A percentile compares a stretch with the other conserved stretches of the same genome.
These are phyloP conservation scores for Calcarisporium arbuscula DNA, from an alignment of 2,329 filamentous ascomycete genomes.

Conservation along the genomic window DNA sequence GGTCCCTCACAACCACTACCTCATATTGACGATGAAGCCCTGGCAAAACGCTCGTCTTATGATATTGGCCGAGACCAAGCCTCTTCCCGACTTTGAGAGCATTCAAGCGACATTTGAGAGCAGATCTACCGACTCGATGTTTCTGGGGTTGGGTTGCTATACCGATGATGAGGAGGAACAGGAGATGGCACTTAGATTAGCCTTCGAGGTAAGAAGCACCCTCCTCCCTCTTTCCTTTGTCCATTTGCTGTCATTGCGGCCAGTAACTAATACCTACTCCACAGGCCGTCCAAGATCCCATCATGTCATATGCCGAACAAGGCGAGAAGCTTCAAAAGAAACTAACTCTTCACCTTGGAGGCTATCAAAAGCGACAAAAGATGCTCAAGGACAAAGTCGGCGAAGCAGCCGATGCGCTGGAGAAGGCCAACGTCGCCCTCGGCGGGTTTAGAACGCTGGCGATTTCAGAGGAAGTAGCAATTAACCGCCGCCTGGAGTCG, in stretches of 20 bases:
- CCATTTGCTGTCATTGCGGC: too few species aligned
- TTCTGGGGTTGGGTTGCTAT: constrained; percentile 78
- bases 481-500: constrained; percentile 64
- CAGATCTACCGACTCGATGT: constrained; percentile 47
- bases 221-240: not conserved
- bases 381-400: constrained; percentile 71
- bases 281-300: constrained; percentile 64
- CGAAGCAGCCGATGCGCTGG: constrained; percentile 67
- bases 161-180: constrained; percentile 68
- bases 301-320: constrained; percentile 68
- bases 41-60: constrained; percentile 72
- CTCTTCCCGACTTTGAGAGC: constrained; percentile 39
- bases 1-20: constrained; percentile 56
- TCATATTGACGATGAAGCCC: constrained; percentile 60
- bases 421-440: constrained; percentile 65
- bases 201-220: constrained; percentile 62
- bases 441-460: constrained; percentile 70
- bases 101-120: constrained; percentile 49
- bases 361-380: constrained; percentile 83
- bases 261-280: not conserved
- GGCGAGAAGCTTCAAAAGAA: constrained; percentile 92
- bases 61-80: constrained; percentile 63
- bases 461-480: constrained; percentile 71
- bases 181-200: constrained; percentile 54
- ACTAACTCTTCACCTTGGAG: constrained; percentile 77